A percentile compares a stretch with the other conserved stretches of the same genome.
phyloP scores from a whole-genome alignment of 768 basidiomycete genomes.

The Naganishia onofrii region DNA sequence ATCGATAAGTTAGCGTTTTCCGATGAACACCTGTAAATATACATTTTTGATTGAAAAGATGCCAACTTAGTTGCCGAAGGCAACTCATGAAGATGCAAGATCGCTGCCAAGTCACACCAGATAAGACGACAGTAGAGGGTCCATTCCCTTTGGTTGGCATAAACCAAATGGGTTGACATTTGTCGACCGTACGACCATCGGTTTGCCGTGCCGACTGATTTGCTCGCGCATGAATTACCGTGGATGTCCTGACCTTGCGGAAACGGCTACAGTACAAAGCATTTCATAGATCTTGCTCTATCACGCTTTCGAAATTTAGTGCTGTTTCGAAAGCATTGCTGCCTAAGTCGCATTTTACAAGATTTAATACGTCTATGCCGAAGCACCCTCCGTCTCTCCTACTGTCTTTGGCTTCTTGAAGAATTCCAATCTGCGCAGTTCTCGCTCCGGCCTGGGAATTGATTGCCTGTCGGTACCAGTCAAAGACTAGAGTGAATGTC shows the following conservation, averaged over 20 bases:
- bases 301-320: not conserved
- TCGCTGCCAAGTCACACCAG: no score
- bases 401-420: slow-evolving; percentile 64
- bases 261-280: not conserved
- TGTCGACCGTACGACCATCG: no score
- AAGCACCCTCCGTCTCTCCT: not conserved
- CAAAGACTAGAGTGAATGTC: slow-evolving; percentile 32
- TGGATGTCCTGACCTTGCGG: not conserved
- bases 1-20: not conserved
- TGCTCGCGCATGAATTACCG: no score
- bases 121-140: no score
- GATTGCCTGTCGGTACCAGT: slow-evolving; percentile 44
- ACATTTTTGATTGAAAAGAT: no score
- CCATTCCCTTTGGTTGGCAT: no score
- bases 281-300: slow-evolving; percentile 2
- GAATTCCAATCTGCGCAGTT: slow-evolving; percentile 73
- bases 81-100: no score
- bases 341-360: not conserved
- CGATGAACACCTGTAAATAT: not conserved
- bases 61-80: no score
- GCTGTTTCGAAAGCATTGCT: not conserved
- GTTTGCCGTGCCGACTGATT: no score
- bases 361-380: slow-evolving; percentile 3
- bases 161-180: no score
- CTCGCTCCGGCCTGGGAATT: slow-evolving; percentile 53